phyloP scores from a whole-genome alignment of 805 yeast genomes.

The Wickerhamomyces silvicola region DNA sequence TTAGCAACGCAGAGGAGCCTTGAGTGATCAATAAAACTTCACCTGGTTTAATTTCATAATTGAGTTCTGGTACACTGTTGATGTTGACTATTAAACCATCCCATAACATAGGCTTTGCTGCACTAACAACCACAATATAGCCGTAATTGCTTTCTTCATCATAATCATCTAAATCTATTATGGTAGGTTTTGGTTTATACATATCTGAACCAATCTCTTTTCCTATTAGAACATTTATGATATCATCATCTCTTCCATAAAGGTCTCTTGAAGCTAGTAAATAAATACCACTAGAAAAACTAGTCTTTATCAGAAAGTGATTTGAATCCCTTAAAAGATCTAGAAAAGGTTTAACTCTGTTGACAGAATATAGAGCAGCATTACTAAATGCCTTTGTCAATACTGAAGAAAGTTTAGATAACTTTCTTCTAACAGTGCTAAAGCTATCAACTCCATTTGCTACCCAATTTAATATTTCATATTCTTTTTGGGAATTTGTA shows the following conservation, averaged over 20 bases:
- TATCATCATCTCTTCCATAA: constrained; percentile 34
- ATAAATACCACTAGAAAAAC: constrained; percentile 67
- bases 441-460: constrained; percentile 60
- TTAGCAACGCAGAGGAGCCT: constrained; percentile 56
- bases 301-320: constrained; percentile 74
- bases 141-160: constrained; percentile 35
- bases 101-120: constrained; percentile 86
- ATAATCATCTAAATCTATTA: constrained; percentile 17
- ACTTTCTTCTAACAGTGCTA: constrained; percentile 73
- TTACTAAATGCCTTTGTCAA: constrained; percentile 69
- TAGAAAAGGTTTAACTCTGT: constrained; percentile 45
- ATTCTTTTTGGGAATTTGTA: constrained; percentile 16
- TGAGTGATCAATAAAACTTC: constrained; percentile 61
- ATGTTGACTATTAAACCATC: constrained; percentile 69
- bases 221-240: constrained; percentile 38
- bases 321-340: constrained; percentile 54
- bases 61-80: constrained; percentile 28
- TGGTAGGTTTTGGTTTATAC: constrained; percentile 19
- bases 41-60: constrained; percentile 57
- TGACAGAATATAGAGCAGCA: constrained; percentile 53
- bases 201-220: constrained; percentile 47
- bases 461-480: constrained; percentile 34
- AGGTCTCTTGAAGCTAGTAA: constrained; percentile 61
- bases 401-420: constrained; percentile 67
- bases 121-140: constrained; percentile 67